Conservation (phyloP, 2,329 filamentous ascomycete genomes). For the Lecanicillium sp. region DNA sequence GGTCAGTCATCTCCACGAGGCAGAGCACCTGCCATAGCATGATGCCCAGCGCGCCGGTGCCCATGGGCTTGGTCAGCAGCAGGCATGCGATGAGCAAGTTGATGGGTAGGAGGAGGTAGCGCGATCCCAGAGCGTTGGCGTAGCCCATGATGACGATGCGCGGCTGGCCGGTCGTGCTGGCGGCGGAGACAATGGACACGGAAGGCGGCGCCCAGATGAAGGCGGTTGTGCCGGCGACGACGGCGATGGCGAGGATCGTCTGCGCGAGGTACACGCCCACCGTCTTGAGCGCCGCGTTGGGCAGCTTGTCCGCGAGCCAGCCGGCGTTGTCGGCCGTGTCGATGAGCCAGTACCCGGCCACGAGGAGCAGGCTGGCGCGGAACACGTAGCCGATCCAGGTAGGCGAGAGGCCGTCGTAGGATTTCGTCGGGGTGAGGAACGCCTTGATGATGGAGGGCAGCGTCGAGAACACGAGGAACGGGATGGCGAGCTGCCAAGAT, state of each 20-base stretch:
- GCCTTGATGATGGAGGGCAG: constrained; percentile 71
- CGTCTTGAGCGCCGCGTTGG: constrained; percentile 61
- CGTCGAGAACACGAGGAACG: constrained; percentile 62
- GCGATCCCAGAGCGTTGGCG: constrained; percentile 84
- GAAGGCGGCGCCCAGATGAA: constrained; percentile 83
- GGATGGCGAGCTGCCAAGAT: constrained; percentile 78
- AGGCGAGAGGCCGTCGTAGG: constrained; percentile 79
- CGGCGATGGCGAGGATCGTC: constrained; percentile 66
- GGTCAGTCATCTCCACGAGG: constrained; percentile 56
- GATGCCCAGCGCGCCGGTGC: constrained; percentile 72
- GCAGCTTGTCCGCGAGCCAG: constrained; percentile 56
- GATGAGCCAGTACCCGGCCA: constrained; percentile 78
- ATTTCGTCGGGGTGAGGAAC: constrained; percentile 74
- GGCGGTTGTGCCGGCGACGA: constrained; percentile 76
- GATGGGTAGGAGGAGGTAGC: constrained; percentile 77
- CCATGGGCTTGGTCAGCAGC: constrained; percentile 90
- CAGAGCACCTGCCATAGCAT: constrained; percentile 86
- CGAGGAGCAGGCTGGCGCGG: constrained; percentile 65
- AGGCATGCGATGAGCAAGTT: constrained; percentile 71
- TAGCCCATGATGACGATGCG: constrained; percentile 80
- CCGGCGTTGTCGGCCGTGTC: constrained; percentile 82
- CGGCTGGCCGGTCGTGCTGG: constrained; percentile 34
- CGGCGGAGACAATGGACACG: constrained; percentile 58
- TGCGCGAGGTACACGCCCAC: constrained; percentile 73
- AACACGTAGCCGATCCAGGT: constrained; percentile 79